Percentiles rank a stretch among this genome's conserved stretches.
Conservation (phyloP, 1,284 basidiomycete genomes). For the Ganoderma lucidum region DNA sequence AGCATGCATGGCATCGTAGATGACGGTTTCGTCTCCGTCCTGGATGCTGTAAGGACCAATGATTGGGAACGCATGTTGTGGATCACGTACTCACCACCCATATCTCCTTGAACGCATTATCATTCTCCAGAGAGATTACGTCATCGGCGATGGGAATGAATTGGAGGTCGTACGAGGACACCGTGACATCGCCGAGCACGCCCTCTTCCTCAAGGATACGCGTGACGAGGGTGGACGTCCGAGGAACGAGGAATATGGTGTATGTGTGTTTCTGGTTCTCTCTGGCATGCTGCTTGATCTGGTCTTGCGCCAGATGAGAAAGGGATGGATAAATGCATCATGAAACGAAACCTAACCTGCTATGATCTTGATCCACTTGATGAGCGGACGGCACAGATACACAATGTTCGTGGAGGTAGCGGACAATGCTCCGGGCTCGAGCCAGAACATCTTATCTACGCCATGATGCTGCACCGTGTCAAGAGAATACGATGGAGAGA, state of each 20-base stretch:
- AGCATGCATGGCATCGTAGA: constrained; percentile 91
- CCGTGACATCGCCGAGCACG: constrained; percentile 87
- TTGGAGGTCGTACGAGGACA: constrained; percentile 90
- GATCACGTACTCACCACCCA: constrained; percentile 72
- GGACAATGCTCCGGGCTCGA: constrained; percentile 87
- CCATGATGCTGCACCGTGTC: constrained; percentile 82
- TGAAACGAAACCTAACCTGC: constrained; percentile 69
- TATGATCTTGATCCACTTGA: constrained; percentile 88
- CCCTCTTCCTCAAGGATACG: constrained; percentile 91
- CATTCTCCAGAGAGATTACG: constrained; percentile 88
- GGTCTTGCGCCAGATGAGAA: constrained; percentile 62
- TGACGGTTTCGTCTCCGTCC: constrained; percentile 93
- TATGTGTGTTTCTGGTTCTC: constrained; percentile 83
- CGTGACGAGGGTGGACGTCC: constrained; percentile 86
- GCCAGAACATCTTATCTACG: constrained; percentile 99
- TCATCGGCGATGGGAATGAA: constrained; percentile 95
- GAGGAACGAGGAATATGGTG: constrained; percentile 90
- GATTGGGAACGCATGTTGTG: not conserved
- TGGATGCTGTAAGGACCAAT: constrained; percentile 41
- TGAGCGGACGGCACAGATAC: constrained; percentile 91
- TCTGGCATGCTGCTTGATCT: constrained; percentile 81
- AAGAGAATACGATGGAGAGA: not conserved
- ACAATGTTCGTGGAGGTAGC: constrained; percentile 91
- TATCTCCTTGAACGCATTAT: constrained; percentile 84
- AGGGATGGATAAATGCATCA: constrained; percentile 22